phyloP scores from a whole-genome alignment of 805 yeast genomes.

The Yamadazyma philogaea region DNA sequence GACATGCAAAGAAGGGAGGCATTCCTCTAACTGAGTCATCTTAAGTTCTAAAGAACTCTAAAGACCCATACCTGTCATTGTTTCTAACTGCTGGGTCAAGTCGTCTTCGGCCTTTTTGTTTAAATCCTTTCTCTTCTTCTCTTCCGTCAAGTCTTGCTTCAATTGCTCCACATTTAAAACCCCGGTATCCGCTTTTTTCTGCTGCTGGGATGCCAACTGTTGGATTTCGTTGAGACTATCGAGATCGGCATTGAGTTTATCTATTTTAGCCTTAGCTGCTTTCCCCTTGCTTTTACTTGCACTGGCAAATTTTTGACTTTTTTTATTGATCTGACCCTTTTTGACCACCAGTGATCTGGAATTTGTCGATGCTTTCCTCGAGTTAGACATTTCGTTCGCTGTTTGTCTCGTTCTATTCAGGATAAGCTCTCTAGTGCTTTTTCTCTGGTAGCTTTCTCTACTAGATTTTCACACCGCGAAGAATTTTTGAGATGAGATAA shows the following conservation, averaged over 20 bases:
- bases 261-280: slow-evolving; percentile 30
- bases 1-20: too few relatives aligned
- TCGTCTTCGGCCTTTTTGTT: slow-evolving; percentile 39
- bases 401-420: not conserved
- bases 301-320: slow-evolving; percentile 9
- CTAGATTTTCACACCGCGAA: not conserved
- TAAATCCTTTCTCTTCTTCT: slow-evolving; percentile 26
- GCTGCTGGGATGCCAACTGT: slow-evolving; percentile 13
- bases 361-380: not conserved
- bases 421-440: not conserved
- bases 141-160: slow-evolving; percentile 38
- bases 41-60: too few relatives aligned
- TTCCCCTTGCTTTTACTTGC: slow-evolving; percentile 23
- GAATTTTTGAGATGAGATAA: slow-evolving; percentile 14
- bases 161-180: slow-evolving; percentile 35
- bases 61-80: slow-evolving; percentile 40
- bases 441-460: not conserved
- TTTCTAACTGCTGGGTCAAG: slow-evolving; percentile 44
- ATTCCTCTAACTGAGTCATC: too few relatives aligned
- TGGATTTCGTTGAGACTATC: slow-evolving; percentile 10
- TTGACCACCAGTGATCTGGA: too few relatives aligned
- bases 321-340: not conserved
- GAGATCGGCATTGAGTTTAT: slow-evolving; percentile 31
- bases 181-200: slow-evolving; percentile 15
- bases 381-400: not conserved